Evolutionary conservation across 257 asterid genomes (phyloP), one percentile per base, ranked within the genome.

Genomic region (Lithospermum erythrorhizon): DNA sequence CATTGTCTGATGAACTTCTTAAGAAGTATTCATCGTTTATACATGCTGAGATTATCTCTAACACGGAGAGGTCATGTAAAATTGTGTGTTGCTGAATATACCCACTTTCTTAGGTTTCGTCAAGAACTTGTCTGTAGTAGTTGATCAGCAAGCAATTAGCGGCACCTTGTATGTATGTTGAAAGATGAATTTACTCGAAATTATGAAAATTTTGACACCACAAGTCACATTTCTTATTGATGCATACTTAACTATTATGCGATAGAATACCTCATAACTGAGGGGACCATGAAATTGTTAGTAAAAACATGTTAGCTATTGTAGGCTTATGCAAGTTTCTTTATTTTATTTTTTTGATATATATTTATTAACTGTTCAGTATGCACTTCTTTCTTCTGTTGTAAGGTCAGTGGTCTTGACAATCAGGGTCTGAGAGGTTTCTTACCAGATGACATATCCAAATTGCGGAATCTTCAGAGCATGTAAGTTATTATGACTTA

Each of bases 391-490:
- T 21, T 59, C 61, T 67, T 54, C 66, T 22, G 68, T 45, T 79
- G 81, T 57, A 72, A 76, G 79, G 68, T 59, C 78, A 93, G 99
- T 45, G 97, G 54, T 73, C 89, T 93, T 61, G 97, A 85, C 83
- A 87, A 85, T 80, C 99, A 93, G 81, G 99, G 96, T 55, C 74
- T 93, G 78, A 81, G 78, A 58, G 99, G 99, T 52, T 72, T 78
- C 83, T 73, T 93, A 73, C 95, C 97, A 54, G 61, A 72, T 53
- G 94, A 81, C 51, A 75, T 89, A 65, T 87, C 96, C 59, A 76
- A 70, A 49, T 81, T 93, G 78, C 83, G 53, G 59, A 90, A 93
- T 79, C 97, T 93, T 56, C 99, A 86, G 70, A 89, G 81, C 97
- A 81, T 93, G 99, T 89, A 82, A 86, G 94, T 83, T 69, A 55